Percentiles rank a stretch among this genome's conserved stretches.
Evolutionary conservation across 345 rosid species (phyloP).

Genomic region (Mallotus nudiflorus): DNA sequence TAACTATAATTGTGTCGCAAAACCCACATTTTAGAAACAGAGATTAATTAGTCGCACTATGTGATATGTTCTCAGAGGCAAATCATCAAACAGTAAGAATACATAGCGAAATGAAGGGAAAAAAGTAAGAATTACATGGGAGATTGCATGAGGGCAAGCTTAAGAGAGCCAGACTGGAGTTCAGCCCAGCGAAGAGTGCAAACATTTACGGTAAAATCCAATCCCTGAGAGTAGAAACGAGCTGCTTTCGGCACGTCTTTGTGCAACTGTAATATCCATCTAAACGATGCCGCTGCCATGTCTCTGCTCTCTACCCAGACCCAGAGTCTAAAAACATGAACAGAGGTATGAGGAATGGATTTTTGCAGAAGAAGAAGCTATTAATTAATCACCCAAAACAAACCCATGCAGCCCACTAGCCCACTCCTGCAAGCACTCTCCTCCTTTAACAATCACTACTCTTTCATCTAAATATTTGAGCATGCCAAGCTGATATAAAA

Average conservation of each 20-base stretch:
- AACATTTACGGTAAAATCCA: constrained; percentile 72
- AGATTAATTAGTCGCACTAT: no score
- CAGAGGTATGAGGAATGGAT: no score
- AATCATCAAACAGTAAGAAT: constrained; percentile 46
- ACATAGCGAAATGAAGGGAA: not conserved
- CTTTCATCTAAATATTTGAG: no score
- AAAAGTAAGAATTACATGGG: constrained; percentile 43
- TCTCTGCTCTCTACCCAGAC: not conserved
- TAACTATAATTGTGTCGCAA: not conserved
- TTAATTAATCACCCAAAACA: not conserved
- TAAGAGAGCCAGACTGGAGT: constrained; percentile 82
- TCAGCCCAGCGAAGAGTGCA: constrained; percentile 94
- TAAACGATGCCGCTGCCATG: constrained; percentile 70
- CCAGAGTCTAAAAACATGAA: no score
- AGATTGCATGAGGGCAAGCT: constrained; percentile 76
- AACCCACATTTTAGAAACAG: not conserved
- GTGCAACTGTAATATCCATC: constrained; percentile 93
- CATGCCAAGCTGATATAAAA: no score
- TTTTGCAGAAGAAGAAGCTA: no score
- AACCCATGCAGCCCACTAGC: not conserved
- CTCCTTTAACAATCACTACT: no score
- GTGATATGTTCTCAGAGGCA: constrained; percentile 30
- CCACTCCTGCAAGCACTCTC: not conserved
- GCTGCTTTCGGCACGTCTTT: constrained; percentile 89
- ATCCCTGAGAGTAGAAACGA: constrained; percentile 81